These are phyloP conservation scores for Chrysosporium queenslandicum DNA, from an alignment of 2,329 filamentous ascomycete genomes.

Conservation along the genomic window DNA sequence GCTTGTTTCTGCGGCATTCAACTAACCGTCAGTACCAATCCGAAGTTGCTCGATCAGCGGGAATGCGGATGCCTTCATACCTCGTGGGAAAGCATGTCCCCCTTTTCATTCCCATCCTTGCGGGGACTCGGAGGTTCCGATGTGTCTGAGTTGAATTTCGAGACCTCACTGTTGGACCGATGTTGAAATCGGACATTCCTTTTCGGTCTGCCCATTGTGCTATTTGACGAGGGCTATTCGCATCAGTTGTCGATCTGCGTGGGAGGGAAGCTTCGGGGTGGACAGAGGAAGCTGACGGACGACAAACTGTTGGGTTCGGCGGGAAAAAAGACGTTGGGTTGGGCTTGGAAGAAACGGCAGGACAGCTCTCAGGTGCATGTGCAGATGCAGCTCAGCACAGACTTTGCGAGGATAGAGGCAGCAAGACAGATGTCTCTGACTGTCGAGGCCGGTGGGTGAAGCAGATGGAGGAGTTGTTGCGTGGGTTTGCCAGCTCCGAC, in stretches of 20 bases:
- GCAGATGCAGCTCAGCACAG: not conserved
- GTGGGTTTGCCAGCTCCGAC: not conserved
- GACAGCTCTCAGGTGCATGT: not conserved
- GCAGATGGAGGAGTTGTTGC: not conserved
- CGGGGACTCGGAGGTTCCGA: conserved; percentile 45
- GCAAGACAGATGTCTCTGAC: not conserved
- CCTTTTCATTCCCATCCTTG: conserved; percentile 33
- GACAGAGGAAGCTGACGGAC: not conserved
- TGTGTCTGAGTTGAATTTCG: conserved; percentile 45
- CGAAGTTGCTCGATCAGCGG: not conserved
- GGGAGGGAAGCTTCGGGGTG: not conserved
- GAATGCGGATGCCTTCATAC: conserved; percentile 15
- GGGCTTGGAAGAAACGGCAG: conserved; percentile 1
- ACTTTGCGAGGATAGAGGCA: not conserved
- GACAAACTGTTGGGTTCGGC: conserved; percentile 2
- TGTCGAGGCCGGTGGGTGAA: not conserved
- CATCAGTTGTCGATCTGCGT: conserved; percentile 7
- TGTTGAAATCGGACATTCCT: conserved; percentile 54
- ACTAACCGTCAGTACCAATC: conserved; percentile 5
- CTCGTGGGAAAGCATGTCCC: conserved; percentile 25
- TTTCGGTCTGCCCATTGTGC: conserved; percentile 44
- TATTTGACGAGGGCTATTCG: not conserved
- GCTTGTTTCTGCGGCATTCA: conserved; percentile 2
- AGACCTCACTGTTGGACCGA: conserved; percentile 34
- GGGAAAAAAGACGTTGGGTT: conserved; percentile 12